phyloP scores from a whole-genome alignment of 1,284 basidiomycete genomes.

The Pseudozyma pruni region DNA sequence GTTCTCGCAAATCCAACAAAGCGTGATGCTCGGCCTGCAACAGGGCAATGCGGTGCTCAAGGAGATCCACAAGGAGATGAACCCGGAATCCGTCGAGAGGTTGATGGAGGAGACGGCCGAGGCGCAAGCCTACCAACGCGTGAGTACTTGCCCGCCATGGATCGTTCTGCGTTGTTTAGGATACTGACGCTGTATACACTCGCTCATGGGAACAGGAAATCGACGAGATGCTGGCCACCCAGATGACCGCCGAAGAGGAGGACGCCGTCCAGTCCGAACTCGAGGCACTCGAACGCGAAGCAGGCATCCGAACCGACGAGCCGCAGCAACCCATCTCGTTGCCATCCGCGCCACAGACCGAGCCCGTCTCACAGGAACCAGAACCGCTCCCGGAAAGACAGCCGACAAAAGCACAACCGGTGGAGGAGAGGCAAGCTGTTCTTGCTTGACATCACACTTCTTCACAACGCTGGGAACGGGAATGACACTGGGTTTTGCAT shows the following conservation, averaged over 20 bases:
- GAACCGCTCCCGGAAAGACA: constrained; percentile 16
- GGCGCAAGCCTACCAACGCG: constrained; percentile 87
- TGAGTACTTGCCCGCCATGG: constrained; percentile 69
- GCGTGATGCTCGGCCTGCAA: constrained; percentile 88
- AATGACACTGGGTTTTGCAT: constrained; percentile 1
- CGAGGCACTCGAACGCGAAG: constrained; percentile 50
- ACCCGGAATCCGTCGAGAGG: constrained; percentile 89
- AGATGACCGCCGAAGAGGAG: constrained; percentile 87
- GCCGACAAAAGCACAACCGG: constrained; percentile 12
- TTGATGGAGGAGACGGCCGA: constrained; percentile 91
- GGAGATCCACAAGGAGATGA: constrained; percentile 93
- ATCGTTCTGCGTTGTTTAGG: too few species aligned
- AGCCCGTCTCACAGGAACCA: constrained; percentile 25
- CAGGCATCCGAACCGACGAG: constrained; percentile 20
- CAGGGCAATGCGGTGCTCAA: constrained; percentile 93
- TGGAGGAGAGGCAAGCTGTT: constrained; percentile 31
- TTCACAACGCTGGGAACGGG: neutral
- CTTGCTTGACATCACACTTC: constrained; percentile 11
- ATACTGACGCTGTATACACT: too few species aligned
- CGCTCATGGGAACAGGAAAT: constrained; percentile 77
- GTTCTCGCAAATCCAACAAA: constrained; percentile 92
- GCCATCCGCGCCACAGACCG: constrained; percentile 37
- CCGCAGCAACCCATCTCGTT: constrained; percentile 18
- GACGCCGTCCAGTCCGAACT: constrained; percentile 86
- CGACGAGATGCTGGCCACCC: constrained; percentile 83